Evolutionary conservation across 352 stramenopile species (phyloP), one percentile per base, ranked within the genome.

Genomic region (Globisporangium sylvaticum): DNA sequence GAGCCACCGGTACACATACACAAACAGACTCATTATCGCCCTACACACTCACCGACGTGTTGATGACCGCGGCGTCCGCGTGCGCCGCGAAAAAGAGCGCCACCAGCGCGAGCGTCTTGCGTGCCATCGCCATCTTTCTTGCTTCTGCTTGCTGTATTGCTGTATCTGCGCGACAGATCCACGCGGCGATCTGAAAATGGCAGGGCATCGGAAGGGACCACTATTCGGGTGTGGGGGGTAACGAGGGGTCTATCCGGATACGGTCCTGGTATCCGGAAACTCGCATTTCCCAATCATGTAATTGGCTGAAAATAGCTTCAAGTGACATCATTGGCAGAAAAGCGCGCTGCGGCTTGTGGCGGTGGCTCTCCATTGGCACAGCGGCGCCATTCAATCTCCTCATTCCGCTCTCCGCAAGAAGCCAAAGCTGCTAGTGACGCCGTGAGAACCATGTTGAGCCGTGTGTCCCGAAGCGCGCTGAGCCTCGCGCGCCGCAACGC

Each of bases 391-490:
- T 72, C 62, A 66, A 69, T 69, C 56, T 69, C 48, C 32, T 64
- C 66, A 61, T 44, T 64, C 59, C 39, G 58, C 25, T 56, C 63
- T 64, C 55, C 18, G 50, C 42, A 32, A 53, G n/a, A 62, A 50
- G 32, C 22, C 54, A 32, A 24, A 44, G 42, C 27, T 37, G n/a
- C 29, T 29, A 22, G 27, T 34, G 15, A 52, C 31, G 20, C 14
- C 52, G 31, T 14, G 29, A 31, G 31, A 70, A 22, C 18, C 58
- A 93, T 93, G 85, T 75, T 93, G 59, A 84, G 74, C 75, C 81
- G 81, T 65, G 83, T 90, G 65, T 83, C 85, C 74, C 81, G 83
- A 78, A 86, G 75, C 74, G 81, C 83, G 61, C 74, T 90, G 68
- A 83, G 77, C 74, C 69, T 80, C 56, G 66, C 77, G 58, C 83